A percentile compares a stretch with the other conserved stretches of the same genome.
These are phyloP conservation scores for Dactylellina drechsleri DNA, from an alignment of 2,329 filamentous ascomycete genomes.

Conservation along the genomic window DNA sequence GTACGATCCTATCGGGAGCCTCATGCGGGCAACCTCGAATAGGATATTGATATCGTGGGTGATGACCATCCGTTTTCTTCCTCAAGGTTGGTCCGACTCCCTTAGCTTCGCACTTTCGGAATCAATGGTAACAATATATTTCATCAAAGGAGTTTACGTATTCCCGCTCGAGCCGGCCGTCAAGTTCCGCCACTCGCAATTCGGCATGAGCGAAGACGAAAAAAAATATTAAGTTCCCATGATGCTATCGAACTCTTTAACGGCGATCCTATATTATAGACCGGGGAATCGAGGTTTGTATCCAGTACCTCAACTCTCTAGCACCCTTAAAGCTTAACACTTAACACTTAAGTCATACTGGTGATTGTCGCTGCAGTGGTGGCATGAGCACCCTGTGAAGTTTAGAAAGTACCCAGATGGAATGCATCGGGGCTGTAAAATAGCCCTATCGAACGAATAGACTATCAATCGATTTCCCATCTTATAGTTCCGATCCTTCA, in stretches of 20 bases:
- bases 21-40: constrained; percentile 18
- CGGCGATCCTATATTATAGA: constrained; percentile 15
- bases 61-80: constrained; percentile 10
- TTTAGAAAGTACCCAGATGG: not conserved
- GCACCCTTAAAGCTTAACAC: not conserved
- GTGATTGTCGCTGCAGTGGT: no score
- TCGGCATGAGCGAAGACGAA: constrained; percentile 30
- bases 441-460: constrained; percentile 1
- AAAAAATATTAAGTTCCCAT: not conserved
- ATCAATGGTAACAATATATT: constrained; percentile 4
- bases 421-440: not conserved
- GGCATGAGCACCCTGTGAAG: not conserved
- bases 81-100: not conserved
- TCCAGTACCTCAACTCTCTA: constrained; percentile 28
- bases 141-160: not conserved
- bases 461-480: no score
- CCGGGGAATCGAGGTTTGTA: constrained; percentile 6
- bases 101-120: constrained; percentile 42
- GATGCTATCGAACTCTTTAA: not conserved
- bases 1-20: constrained; percentile 4
- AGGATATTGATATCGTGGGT: not conserved
- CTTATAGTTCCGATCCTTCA: not conserved
- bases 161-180: constrained; percentile 13
- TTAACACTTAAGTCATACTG: not conserved
- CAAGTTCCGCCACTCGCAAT: constrained; percentile 18